These are phyloP conservation scores for Populus hybrid DNA, from an alignment of 441 rosid genomes.

Conservation along the genomic window DNA sequence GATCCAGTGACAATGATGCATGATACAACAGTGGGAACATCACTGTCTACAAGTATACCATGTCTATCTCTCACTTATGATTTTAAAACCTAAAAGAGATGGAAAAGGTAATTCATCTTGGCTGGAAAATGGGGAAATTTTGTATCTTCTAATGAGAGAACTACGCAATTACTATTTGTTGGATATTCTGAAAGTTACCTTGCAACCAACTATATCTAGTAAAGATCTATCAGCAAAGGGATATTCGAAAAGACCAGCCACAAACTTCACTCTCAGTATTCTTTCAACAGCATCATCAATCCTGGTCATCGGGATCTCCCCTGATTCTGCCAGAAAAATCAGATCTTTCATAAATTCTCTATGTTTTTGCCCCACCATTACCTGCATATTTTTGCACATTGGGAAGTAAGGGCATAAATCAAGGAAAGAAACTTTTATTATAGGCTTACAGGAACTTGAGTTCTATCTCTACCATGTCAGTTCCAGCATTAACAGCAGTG, in stretches of 20 bases:
- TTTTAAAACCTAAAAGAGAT: background rate
- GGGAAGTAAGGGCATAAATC: slow-evolving; percentile 13
- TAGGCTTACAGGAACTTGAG: background rate
- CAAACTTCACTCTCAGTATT: slow-evolving; percentile 84
- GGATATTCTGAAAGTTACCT: slow-evolving; percentile 37
- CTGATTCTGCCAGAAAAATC: slow-evolving; percentile 55
- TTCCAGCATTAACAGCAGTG: slow-evolving; percentile 76
- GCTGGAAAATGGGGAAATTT: background rate
- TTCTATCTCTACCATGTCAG: slow-evolving; percentile 65
- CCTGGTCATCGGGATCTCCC: slow-evolving; percentile 64
- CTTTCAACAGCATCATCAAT: slow-evolving; percentile 86
- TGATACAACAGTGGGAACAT: background rate
- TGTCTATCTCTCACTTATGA: background rate
- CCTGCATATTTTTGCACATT: slow-evolving; percentile 42
- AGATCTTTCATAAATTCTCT: slow-evolving; percentile 52
- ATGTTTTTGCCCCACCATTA: slow-evolving; percentile 67
- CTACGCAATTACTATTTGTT: background rate
- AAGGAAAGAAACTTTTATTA: slow-evolving; percentile 4
- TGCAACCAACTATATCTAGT: slow-evolving; percentile 68
- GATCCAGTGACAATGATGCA: background rate
- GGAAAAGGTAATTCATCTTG: background rate
- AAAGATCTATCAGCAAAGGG: slow-evolving; percentile 74
- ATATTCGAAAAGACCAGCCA: slow-evolving; percentile 73
- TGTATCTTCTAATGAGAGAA: slow-evolving; percentile 5
- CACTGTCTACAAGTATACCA: background rate